Evolutionary conservation across 805 yeast species (phyloP), one percentile per base, ranked within the genome.

Genomic region (Candida suzukii): DNA sequence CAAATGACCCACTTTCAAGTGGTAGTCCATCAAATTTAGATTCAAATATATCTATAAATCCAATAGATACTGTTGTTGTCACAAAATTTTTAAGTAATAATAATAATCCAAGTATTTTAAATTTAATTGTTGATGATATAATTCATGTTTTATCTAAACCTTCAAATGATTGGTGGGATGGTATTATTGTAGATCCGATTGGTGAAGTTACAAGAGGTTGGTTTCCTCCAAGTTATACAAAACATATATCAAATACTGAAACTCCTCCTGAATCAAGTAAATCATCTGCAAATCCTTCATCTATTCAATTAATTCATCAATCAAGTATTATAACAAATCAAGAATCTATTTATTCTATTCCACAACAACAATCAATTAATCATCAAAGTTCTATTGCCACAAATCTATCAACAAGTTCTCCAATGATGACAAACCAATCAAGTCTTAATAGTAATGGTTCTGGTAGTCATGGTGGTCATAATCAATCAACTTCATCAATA

Each of bases 91-190:
- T 70, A 54, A 73, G 70, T 17, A 71, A 76, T 4, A 74, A 74
- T 3, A 71, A 69, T 41, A 42, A 48, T 14, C 65, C 76, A 1
- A 70, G 73, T 33, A 71, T 76, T 35, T 61, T 83, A 32, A 71
- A 73, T 19, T 60, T 83, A 18, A 61, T 60, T 40, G 63, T 72
- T n/a, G 91, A 88, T 17, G 95, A 84, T 47, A 70, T 83, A 3
- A 64, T 88, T 1, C 74, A 81, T 49, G 93, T 88, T 13, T 55
- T 85, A n/a, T 57, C 71, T 14, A 83, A 82, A 45, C 67, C 76
- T 14, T 74, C 72, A 31, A 58, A 77, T 2, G 85, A 88, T 2
- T 88, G 95, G 96, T 86, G 95, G 93, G 95, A 88, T 58, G 95
- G 96, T 11, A 68, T 82, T 16, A 48, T 66, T 29, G 58, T 55